Percentiles rank a stretch among this genome's conserved stretches.
These are phyloP conservation scores for Moesziomyces globuligerus DNA, from an alignment of 1,284 basidiomycete genomes.

Conservation along the genomic window DNA sequence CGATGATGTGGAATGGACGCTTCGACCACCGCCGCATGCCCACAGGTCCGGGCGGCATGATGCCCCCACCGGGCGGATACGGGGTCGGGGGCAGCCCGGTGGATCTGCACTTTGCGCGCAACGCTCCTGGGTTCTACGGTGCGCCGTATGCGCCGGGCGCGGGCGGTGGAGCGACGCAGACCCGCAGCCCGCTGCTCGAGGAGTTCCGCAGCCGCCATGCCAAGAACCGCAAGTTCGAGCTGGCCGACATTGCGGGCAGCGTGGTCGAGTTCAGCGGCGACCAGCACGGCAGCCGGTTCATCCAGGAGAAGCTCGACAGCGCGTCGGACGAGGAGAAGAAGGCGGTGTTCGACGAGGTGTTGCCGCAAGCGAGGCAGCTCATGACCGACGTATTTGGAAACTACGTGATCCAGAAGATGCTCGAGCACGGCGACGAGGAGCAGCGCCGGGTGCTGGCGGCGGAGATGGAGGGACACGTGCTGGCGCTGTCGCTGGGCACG, in stretches of 20 bases:
- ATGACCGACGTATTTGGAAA: conserved; percentile 97
- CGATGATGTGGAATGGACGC: conserved; percentile 39
- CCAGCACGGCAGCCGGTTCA: conserved; percentile 82
- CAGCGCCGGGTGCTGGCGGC: conserved; percentile 76
- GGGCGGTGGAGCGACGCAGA: conserved; percentile 2
- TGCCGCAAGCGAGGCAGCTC: conserved; percentile 81
- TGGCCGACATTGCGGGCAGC: conserved; percentile 84
- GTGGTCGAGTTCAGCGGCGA: conserved; percentile 93
- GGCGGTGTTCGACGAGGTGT: conserved; percentile 87
- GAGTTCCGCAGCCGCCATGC: conserved; percentile 52
- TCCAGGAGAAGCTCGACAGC: conserved; percentile 64
- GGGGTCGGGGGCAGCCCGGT: conserved; percentile 14
- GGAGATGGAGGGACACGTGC: conserved; percentile 82
- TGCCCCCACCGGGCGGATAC: conserved; percentile 32
- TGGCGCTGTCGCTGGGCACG: conserved; percentile 86
- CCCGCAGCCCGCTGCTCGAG: conserved; percentile 51
- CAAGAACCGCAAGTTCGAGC: conserved; percentile 57
- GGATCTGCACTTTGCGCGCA: conserved; percentile 16
- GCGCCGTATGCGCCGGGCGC: conserved; percentile 4
- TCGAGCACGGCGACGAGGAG: conserved; percentile 83
- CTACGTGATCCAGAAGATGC: conserved; percentile 92
- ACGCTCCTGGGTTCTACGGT: conserved; percentile 21
- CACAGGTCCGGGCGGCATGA: conserved; percentile 42
- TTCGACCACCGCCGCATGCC: conserved; percentile 46
- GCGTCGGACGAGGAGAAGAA: conserved; percentile 75